These are phyloP conservation scores for Rhodotorula sp. DNA, from an alignment of 1,284 basidiomycete genomes.

Conservation along the genomic window DNA sequence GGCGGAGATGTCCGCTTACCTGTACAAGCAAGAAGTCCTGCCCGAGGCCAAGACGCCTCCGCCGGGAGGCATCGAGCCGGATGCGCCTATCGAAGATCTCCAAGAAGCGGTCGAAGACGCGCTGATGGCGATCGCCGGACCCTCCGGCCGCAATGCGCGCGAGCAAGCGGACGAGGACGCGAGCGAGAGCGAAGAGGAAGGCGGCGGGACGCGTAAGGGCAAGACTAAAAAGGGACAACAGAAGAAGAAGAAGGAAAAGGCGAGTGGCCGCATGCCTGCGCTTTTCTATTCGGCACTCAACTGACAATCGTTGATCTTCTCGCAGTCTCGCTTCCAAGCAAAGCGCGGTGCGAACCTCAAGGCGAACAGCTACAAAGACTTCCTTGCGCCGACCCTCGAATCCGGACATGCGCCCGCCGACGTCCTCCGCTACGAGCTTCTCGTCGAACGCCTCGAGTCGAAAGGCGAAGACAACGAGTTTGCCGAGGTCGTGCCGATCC, in stretches of 20 bases:
- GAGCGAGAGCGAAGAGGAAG: background rate
- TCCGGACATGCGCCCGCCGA: conserved; percentile 25
- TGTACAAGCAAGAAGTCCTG: conserved; percentile 19
- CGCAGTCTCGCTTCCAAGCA: conserved; percentile 12
- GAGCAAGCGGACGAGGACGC: background rate
- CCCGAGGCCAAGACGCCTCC: background rate
- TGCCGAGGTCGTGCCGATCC: conserved; percentile 19
- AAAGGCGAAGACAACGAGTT: conserved; percentile 33
- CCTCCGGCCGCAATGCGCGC: background rate
- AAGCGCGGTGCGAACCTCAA: conserved; percentile 31
- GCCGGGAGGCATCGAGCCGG: background rate
- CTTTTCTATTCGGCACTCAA: too few relatives aligned
- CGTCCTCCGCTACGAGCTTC: conserved; percentile 36
- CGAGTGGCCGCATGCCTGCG: background rate
- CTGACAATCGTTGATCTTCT: background rate
- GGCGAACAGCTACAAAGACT: conserved; percentile 19
- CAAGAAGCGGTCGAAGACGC: background rate
- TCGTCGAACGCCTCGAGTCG: conserved; percentile 29
- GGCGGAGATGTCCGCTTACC: conserved; percentile 1
- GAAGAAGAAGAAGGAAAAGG: background rate
- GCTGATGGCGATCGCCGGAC: conserved; percentile 1
- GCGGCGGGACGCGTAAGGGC: background rate
- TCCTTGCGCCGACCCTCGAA: conserved; percentile 29
- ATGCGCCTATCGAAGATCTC: background rate
- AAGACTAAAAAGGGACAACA: background rate